A percentile compares a stretch with the other conserved stretches of the same genome.
Conservation (phyloP, 1,284 basidiomycete species). For the Trichosporon coremiiforme region DNA sequence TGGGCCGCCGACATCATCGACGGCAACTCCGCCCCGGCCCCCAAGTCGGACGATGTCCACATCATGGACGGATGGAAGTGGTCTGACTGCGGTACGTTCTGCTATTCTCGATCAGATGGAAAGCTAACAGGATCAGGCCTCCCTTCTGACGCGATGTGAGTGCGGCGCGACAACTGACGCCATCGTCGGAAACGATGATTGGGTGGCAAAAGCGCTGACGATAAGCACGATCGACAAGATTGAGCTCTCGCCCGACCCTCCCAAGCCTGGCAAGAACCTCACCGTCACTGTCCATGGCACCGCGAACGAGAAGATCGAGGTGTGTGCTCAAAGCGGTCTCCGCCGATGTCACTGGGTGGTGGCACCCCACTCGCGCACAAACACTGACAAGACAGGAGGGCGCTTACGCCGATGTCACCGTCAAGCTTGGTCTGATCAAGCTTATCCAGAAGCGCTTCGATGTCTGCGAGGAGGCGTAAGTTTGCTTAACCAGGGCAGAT, state of each 20-base stretch:
- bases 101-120: background rate
- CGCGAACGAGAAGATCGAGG: constrained; percentile 67
- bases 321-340: constrained; percentile 50
- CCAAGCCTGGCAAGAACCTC: constrained; percentile 64
- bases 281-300: constrained; percentile 73
- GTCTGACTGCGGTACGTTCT: constrained; percentile 55
- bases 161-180: constrained; percentile 8
- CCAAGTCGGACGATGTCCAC: constrained; percentile 40
- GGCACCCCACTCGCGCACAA: background rate
- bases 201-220: constrained; percentile 9
- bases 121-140: constrained; percentile 40
- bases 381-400: constrained; percentile 61
- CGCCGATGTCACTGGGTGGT: background rate
- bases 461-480: constrained; percentile 89
- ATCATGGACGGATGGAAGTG: constrained; percentile 53
- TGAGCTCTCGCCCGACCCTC: constrained; percentile 53
- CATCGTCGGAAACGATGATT: background rate
- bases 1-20: constrained; percentile 43
- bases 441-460: constrained; percentile 78
- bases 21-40: constrained; percentile 15
- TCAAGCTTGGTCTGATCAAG: constrained; percentile 87
- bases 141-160: constrained; percentile 54
- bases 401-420: constrained; percentile 80
- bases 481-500: constrained; percentile 33
- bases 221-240: constrained; percentile 63